phyloP scores from a whole-genome alignment of 2,329 filamentous ascomycete genomes.

The Colletotrichum lindemuthianum region DNA sequence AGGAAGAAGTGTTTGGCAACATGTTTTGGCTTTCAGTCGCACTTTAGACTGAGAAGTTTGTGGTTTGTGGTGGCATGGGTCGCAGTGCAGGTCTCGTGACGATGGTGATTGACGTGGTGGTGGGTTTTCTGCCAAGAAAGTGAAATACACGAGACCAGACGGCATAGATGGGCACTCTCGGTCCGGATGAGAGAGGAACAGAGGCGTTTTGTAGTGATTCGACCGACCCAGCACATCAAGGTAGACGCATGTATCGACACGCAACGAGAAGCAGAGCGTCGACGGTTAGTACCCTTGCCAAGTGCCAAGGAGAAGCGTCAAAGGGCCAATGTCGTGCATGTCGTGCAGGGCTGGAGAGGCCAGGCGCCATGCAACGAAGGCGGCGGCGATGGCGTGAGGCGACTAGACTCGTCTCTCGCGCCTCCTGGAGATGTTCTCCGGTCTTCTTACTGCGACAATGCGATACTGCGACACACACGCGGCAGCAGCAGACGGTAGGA shows the following conservation, averaged over 20 bases:
- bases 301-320: constrained; percentile 26
- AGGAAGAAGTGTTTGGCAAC: neutral
- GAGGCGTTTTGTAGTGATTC: constrained; percentile 21
- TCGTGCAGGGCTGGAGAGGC: constrained; percentile 11
- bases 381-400: constrained; percentile 20
- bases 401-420: neutral
- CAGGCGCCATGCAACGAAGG: constrained; percentile 11
- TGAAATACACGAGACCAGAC: too few species aligned
- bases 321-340: constrained; percentile 14
- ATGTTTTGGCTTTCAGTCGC: constrained; percentile 16
- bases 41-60: neutral
- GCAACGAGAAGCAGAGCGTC: neutral
- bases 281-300: constrained; percentile 25
- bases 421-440: neutral
- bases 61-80: constrained; percentile 6
- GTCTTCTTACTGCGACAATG: too few species aligned
- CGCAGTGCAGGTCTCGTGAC: neutral
- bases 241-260: neutral
- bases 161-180: too few species aligned
- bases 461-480: too few species aligned
- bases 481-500: too few species aligned
- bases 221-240: neutral
- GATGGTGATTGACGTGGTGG: neutral
- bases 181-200: neutral
- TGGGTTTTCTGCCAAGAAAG: too few species aligned